Conservation (phyloP, 2,329 filamentous ascomycete genomes). For the Fusarium heterosporum region DNA sequence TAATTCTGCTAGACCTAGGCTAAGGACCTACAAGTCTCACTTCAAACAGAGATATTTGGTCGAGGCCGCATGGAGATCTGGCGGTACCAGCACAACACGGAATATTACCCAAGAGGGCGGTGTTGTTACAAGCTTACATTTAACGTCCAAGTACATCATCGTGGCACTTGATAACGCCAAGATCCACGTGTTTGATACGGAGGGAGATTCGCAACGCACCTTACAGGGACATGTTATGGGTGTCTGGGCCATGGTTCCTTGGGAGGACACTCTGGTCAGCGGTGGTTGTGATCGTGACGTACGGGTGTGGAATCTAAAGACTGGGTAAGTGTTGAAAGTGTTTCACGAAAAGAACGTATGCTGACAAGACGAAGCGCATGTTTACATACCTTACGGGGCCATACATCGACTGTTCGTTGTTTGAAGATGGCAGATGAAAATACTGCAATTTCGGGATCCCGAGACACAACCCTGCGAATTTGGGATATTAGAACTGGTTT, state of each 20-base stretch:
- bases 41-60: slow-evolving; percentile 98
- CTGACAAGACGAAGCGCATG: slow-evolving; percentile 66
- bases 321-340: slow-evolving; percentile 71
- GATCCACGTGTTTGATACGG: slow-evolving; percentile 96
- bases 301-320: slow-evolving; percentile 94
- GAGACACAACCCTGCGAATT: slow-evolving; percentile 92
- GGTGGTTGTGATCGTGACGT: slow-evolving; percentile 98
- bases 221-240: slow-evolving; percentile 98
- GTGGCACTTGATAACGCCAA: slow-evolving; percentile 98
- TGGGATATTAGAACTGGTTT: slow-evolving; percentile 93
- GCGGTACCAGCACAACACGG: slow-evolving; percentile 83
- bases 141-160: slow-evolving; percentile 96
- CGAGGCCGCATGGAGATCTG: slow-evolving; percentile 94
- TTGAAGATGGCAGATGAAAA: slow-evolving; percentile 96
- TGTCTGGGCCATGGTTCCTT: slow-evolving; percentile 99
- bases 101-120: slow-evolving; percentile 97
- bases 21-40: slow-evolving; percentile 91
- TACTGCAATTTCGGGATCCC: slow-evolving; percentile 94
- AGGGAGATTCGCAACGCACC: slow-evolving; percentile 88
- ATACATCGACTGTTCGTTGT: slow-evolving; percentile 96
- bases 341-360: background rate
- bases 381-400: slow-evolving; percentile 86
- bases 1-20: slow-evolving; percentile 60
- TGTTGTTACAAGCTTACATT: slow-evolving; percentile 93
- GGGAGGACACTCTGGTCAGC: slow-evolving; percentile 94